Conservation (phyloP, 148 eudicot species). For the Rhododendron mucronatum region DNA sequence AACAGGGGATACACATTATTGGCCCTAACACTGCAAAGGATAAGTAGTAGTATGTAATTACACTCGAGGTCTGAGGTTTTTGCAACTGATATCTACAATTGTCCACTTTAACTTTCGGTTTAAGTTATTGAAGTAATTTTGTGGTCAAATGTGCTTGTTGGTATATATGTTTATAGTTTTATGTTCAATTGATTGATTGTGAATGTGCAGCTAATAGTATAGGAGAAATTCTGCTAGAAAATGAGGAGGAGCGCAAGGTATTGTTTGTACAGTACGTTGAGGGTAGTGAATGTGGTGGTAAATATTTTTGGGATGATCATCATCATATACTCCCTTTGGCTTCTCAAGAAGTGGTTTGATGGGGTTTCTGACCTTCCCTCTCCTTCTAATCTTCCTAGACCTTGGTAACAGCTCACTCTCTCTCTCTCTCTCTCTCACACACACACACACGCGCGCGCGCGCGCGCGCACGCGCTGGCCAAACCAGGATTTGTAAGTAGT, state of each 20-base stretch:
- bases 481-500: not conserved
- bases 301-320: conserved; percentile 13
- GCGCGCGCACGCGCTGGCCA: not conserved
- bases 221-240: not conserved
- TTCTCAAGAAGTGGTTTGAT: conserved; percentile 15
- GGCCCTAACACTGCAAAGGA: not conserved
- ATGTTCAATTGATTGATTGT: not conserved
- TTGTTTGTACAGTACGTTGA: conserved; percentile 11
- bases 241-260: conserved; percentile 5
- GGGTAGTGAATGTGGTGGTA: conserved; percentile 11
- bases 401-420: conserved; percentile 6
- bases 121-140: not conserved
- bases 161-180: not conserved
- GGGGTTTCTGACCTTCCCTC: conserved; percentile 11
- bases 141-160: too few relatives aligned
- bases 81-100: not conserved
- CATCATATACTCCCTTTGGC: conserved; percentile 25
- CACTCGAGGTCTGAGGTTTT: too few relatives aligned
- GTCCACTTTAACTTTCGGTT: not conserved
- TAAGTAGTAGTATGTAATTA: too few relatives aligned
- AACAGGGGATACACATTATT: not conserved
- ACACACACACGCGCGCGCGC: not conserved
- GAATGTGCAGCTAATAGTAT: not conserved
- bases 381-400: not conserved
- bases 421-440: not conserved